Percentiles rank a stretch among this genome's conserved stretches.
These are phyloP conservation scores for Paramecium primaurelia DNA, from an alignment of 73 alveolate genomes.

Conservation along the genomic window DNA sequence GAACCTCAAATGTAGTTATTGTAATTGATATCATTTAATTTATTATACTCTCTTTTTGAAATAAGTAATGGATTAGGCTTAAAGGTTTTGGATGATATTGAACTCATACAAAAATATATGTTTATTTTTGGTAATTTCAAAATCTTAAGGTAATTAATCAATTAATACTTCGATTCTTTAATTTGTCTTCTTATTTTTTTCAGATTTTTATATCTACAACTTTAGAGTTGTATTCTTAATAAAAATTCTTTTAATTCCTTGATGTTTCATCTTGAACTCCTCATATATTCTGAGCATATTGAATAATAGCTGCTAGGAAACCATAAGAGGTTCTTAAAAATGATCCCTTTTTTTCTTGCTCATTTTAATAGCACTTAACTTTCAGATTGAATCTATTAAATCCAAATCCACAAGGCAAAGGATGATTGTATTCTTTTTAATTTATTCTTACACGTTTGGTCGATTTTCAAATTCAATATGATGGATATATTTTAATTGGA, in stretches of 20 bases:
- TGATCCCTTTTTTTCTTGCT: neutral
- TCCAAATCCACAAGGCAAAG: conserved; percentile 37
- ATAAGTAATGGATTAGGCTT: conserved; percentile 68
- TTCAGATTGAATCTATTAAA: neutral
- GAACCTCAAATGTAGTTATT: neutral
- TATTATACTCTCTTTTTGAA: neutral
- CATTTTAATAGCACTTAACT: neutral
- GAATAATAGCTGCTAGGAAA: conserved; percentile 67
- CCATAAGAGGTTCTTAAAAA: conserved; percentile 60
- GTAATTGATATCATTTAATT: neutral
- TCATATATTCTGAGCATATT: conserved; percentile 64
- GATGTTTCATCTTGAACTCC: conserved; percentile 62
- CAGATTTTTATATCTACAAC: conserved; percentile 72
- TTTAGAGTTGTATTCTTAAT: conserved; percentile 46
- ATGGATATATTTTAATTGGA: neutral
- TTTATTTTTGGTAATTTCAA: neutral
- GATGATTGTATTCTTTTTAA: neutral
- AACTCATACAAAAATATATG: too few species aligned
- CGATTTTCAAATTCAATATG: neutral
- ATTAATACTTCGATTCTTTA: conserved; percentile 66
- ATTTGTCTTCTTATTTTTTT: conserved; percentile 56
- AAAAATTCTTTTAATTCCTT: conserved; percentile 33
- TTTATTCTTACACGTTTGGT: neutral
- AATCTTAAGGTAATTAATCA: neutral
- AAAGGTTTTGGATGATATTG: conserved; percentile 67